Percentiles rank a stretch among this genome's conserved stretches.
These are phyloP conservation scores for Metschnikowia borealis DNA, from an alignment of 805 yeast species.

Conservation along the genomic window DNA sequence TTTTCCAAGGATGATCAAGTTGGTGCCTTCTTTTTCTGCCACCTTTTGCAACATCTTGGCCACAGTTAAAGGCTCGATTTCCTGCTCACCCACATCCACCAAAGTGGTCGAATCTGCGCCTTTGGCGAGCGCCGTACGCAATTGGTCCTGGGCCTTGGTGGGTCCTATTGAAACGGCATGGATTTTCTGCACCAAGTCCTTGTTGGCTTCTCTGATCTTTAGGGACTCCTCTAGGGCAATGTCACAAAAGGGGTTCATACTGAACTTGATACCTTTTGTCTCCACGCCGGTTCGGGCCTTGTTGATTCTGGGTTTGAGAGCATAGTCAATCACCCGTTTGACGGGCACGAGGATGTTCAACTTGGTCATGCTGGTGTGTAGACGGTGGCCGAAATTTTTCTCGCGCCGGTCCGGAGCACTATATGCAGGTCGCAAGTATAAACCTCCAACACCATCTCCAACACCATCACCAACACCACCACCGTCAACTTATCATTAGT, in stretches of 20 bases:
- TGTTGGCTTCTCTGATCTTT: conserved; percentile 63
- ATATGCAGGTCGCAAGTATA: conserved; percentile 7
- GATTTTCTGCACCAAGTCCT: conserved; percentile 66
- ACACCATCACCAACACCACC: too few relatives aligned
- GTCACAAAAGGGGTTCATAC: conserved; percentile 96
- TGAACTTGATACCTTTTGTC: conserved; percentile 83
- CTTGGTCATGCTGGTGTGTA: conserved; percentile 30
- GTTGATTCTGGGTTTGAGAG: conserved; percentile 89
- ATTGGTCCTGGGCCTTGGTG: conserved; percentile 77
- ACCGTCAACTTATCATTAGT: too few relatives aligned
- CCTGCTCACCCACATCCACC: conserved; percentile 68
- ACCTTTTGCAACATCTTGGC: conserved; percentile 79
- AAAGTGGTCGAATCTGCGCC: conserved; percentile 88
- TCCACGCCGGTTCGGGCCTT: conserved; percentile 81
- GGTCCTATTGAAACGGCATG: conserved; percentile 94
- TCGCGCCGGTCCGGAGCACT: conserved; percentile 1
- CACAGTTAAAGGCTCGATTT: conserved; percentile 81
- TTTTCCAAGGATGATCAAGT: conserved; percentile 86
- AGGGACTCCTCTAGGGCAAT: conserved; percentile 96
- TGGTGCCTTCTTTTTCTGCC: conserved; percentile 65
- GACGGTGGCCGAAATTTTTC: conserved; percentile 4
- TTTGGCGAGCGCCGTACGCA: conserved; percentile 88
- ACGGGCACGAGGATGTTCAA: conserved; percentile 85
- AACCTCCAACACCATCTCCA: too few relatives aligned
- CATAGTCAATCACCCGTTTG: conserved; percentile 91